Conservation (phyloP, 139 green algal species). For the Chlamydomonas sp. region DNA sequence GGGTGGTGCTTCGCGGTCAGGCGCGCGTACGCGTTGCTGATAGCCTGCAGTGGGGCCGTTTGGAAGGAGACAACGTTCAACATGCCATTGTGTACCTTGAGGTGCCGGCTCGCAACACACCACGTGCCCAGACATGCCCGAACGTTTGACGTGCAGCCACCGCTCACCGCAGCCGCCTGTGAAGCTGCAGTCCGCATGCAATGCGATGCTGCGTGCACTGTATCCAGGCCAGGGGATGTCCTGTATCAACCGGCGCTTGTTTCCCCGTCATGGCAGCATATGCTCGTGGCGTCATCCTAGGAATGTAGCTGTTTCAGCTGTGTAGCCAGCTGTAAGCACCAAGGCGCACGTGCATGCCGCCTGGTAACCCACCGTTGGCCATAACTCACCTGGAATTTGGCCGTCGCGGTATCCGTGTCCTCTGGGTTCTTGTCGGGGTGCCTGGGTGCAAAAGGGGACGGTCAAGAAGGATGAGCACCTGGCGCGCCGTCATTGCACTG, state of each 20-base stretch:
- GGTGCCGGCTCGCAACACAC: too few species aligned
- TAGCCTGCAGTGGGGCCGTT: not conserved
- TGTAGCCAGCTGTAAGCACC: not conserved
- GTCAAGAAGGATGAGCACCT: not conserved
- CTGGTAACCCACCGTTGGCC: not conserved
- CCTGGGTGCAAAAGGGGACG: slow-evolving; percentile 23
- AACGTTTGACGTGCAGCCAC: too few species aligned
- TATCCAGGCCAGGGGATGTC: too few species aligned
- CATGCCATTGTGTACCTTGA: not conserved
- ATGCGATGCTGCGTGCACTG: too few species aligned
- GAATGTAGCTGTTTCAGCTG: too few species aligned
- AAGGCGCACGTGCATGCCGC: not conserved
- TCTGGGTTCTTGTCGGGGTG: slow-evolving; percentile 62
- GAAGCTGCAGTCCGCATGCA: too few species aligned
- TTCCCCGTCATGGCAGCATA: slow-evolving; percentile 30
- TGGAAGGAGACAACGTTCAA: not conserved
- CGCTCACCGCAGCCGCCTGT: too few species aligned
- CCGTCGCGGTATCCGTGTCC: slow-evolving; percentile 38
- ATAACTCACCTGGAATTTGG: slow-evolving; percentile 42
- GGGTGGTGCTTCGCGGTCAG: slow-evolving; percentile 20
- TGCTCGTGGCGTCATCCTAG: not conserved
- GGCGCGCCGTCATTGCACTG: not conserved
- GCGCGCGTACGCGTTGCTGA: slow-evolving; percentile 17
- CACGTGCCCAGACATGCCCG: too few species aligned
- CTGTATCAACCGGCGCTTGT: too few species aligned